Base-by-base conservation (phyloP, 768 basidiomycete species). In the Suillus decipiens region DNA sequence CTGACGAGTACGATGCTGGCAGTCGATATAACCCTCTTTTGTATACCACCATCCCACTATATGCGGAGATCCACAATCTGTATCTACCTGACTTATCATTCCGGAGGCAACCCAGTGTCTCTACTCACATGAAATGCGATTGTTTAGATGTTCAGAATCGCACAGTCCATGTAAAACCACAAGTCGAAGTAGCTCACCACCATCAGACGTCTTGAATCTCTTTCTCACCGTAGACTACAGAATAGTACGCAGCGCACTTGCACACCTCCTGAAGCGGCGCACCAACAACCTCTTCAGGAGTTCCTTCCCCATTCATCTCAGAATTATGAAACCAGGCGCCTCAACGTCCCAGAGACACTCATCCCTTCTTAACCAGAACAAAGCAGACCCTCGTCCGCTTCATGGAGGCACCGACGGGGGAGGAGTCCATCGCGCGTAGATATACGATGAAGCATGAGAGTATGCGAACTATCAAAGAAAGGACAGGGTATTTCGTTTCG, bases 21-120 rank as follows among this genome's bases (percentile, higher is more conserved):
- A 56, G 55, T 28, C 15, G 36, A 39, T 56, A 15, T 56, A 39
- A 56, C 55, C 37, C 5, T 56, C 37, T 56, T 56, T 56, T 56
- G 24, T 56, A 39, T 39, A 15, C 22, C 17, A 56, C 54, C 9
- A 28, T 2, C n/a, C 8, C 22, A 56, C 37, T 39, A 56, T 39
- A 56, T 48, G 14, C 15, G 8, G 28, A 48, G 24, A 56, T 33
- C 5, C 17, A 19, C 31, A 9, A 39, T 11, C 17, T 56, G 55
- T 56, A 56, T 56, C 24, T 39, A 28, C 39, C 24, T 39, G 15
- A 39, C 9, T 39, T 37, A 37, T 3, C 28, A 28, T 28, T 28
- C 28, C 3, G n/a, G 22, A 47, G 12, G 45, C 22, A 7, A 47
- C 24, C 11, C 24, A 14, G n/a, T 22, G 3, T 43, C 14, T 17